A percentile compares a stretch with the other conserved stretches of the same genome.
Conservation (phyloP, 2,329 filamentous ascomycete genomes). For the Calonectria fujianensis region DNA sequence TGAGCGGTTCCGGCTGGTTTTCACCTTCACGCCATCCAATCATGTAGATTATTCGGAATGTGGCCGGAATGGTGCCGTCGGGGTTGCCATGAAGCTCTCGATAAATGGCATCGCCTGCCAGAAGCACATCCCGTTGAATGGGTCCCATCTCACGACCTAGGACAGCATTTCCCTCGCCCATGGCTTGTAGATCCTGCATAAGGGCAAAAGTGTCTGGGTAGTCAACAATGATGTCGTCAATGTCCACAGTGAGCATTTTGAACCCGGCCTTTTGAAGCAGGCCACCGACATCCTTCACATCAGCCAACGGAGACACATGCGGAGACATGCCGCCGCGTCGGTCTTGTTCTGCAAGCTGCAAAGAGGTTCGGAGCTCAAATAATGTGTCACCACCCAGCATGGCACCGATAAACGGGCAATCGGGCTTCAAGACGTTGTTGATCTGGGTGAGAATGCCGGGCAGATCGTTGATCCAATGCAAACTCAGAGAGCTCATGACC, state of each 20-base stretch:
- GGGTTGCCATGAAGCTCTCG: conserved; percentile 88
- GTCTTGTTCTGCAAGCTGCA: conserved; percentile 95
- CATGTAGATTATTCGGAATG: conserved; percentile 97
- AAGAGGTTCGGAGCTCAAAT: conserved; percentile 92
- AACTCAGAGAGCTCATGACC: conserved; percentile 89
- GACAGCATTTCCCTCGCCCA: conserved; percentile 96
- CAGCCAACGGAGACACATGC: conserved; percentile 92
- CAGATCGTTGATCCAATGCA: conserved; percentile 99
- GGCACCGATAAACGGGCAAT: conserved; percentile 92
- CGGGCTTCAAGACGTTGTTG: conserved; percentile 90
- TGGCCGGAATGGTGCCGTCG: conserved; percentile 87
- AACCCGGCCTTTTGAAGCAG: conserved; percentile 91
- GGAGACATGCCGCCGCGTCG: conserved; percentile 93
- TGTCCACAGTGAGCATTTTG: conserved; percentile 95
- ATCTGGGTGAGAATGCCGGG: conserved; percentile 89
- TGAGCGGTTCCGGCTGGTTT: conserved; percentile 85
- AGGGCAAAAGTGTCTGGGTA: conserved; percentile 92
- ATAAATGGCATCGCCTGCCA: conserved; percentile 94
- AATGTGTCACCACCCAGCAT: conserved; percentile 98
- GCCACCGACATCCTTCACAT: conserved; percentile 93
- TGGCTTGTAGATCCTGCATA: conserved; percentile 95
- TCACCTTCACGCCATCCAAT: conserved; percentile 96
- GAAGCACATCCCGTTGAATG: conserved; percentile 86
- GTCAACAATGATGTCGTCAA: conserved; percentile 97
- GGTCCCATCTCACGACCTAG: conserved; percentile 87